These are phyloP conservation scores for Alnus rubra DNA, from an alignment of 306 rosid species.

Conservation along the genomic window DNA sequence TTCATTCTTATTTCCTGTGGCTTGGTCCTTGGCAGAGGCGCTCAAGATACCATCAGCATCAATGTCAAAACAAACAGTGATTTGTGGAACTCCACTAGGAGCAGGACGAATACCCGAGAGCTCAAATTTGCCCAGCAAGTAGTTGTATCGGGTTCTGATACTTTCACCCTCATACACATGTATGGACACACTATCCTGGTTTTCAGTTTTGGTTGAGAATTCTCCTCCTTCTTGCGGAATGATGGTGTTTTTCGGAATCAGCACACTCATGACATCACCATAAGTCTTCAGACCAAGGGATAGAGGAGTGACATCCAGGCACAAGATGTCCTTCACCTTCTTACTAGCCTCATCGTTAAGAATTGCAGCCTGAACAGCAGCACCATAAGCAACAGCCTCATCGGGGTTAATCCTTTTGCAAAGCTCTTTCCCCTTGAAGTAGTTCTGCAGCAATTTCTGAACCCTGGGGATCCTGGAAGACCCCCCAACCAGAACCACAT, in stretches of 20 bases:
- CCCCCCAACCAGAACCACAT: slow-evolving; percentile 43
- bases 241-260: neutral
- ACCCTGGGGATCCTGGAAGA: slow-evolving; percentile 44
- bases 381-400: slow-evolving; percentile 45
- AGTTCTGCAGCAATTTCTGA: slow-evolving; percentile 36
- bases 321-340: neutral
- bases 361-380: slow-evolving; percentile 44
- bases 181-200: slow-evolving; percentile 42
- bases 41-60: slow-evolving; percentile 49
- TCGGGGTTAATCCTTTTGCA: slow-evolving; percentile 46
- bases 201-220: slow-evolving; percentile 41
- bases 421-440: slow-evolving; percentile 39
- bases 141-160: slow-evolving; percentile 35
- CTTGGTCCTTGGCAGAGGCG: slow-evolving; percentile 50
- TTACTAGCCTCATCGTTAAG: slow-evolving; percentile 26
- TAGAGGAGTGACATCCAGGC: neutral
- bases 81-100: slow-evolving; percentile 49
- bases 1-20: slow-evolving; percentile 45
- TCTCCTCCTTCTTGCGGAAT: neutral
- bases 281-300: neutral
- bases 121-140: slow-evolving; percentile 44
- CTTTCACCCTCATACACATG: neutral
- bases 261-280: neutral
- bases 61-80: slow-evolving; percentile 40
- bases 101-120: slow-evolving; percentile 46